A percentile compares a stretch with the other conserved stretches of the same genome.
phyloP scores from a whole-genome alignment of 805 yeast genomes.

The Schwanniomyces vanrijiae region DNA sequence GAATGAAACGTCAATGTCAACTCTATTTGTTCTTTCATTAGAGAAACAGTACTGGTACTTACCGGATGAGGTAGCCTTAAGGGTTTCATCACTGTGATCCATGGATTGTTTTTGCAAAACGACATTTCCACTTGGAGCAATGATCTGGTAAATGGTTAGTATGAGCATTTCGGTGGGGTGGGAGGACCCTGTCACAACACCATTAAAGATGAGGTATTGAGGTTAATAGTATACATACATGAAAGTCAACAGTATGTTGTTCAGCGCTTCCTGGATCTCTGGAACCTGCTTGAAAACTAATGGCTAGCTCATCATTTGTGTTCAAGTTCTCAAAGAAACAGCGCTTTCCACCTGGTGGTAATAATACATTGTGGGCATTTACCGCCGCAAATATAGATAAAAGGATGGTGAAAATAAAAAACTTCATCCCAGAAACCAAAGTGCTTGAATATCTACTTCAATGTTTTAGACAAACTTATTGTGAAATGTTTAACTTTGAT shows the following conservation, averaged over 20 bases:
- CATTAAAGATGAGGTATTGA: neutral
- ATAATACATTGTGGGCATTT: conserved; percentile 74
- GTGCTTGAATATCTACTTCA: neutral
- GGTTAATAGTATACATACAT: conserved; percentile 11
- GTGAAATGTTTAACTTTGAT: neutral
- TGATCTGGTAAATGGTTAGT: conserved; percentile 17
- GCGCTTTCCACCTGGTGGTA: conserved; percentile 80
- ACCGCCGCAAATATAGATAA: conserved; percentile 15
- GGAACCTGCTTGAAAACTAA: conserved; percentile 91
- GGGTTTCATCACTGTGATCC: conserved; percentile 78
- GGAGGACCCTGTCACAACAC: neutral
- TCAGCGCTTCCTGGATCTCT: conserved; percentile 71
- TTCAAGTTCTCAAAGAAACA: conserved; percentile 87
- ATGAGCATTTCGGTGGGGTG: neutral
- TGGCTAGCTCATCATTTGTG: conserved; percentile 80
- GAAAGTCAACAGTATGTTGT: conserved; percentile 68
- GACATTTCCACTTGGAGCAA: conserved; percentile 46
- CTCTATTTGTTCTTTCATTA: conserved; percentile 71
- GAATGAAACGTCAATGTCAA: conserved; percentile 89
- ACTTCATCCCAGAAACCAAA: conserved; percentile 2
- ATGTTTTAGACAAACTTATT: neutral
- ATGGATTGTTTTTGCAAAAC: conserved; percentile 51
- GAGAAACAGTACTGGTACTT: conserved; percentile 87
- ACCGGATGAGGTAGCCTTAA: conserved; percentile 67
- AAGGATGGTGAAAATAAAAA: conserved; percentile 3